phyloP scores from a whole-genome alignment of 2,329 filamentous ascomycete species.

The Rhexocercosporidium sp. region DNA sequence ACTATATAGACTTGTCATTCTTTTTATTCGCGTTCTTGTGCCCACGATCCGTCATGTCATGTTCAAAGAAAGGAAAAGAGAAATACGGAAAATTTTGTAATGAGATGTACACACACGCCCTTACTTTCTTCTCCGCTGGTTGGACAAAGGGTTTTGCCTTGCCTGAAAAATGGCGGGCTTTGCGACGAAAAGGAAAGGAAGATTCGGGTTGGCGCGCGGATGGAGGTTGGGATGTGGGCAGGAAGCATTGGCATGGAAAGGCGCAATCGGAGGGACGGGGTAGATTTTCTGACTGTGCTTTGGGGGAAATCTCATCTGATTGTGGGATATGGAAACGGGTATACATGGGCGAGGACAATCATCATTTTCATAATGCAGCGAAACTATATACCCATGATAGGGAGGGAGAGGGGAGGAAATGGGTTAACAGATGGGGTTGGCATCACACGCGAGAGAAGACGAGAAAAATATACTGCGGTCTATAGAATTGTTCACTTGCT shows the following conservation, averaged over 20 bases:
- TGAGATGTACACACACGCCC: background rate
- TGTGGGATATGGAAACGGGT: background rate
- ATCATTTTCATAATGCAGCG: constrained; percentile 10
- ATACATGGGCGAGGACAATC: background rate
- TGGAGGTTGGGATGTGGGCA: background rate
- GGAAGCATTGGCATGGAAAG: constrained; percentile 4
- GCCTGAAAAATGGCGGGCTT: background rate
- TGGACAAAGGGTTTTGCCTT: constrained; percentile 19
- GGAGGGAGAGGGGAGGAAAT: background rate
- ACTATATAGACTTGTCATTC: constrained; percentile 15
- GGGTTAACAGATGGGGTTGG: background rate
- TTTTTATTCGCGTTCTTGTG: background rate
- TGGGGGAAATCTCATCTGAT: background rate
- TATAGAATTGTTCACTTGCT: background rate
- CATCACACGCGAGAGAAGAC: background rate
- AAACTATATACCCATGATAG: constrained; percentile 9
- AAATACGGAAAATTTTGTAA: background rate
- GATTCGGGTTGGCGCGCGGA: background rate
- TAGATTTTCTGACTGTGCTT: background rate
- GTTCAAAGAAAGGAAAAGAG: constrained; percentile 6
- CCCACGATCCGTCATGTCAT: constrained; percentile 14
- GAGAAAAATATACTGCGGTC: background rate
- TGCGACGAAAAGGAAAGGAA: background rate
- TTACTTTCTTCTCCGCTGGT: constrained; percentile 26
- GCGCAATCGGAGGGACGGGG: background rate